Evolutionary conservation across 371 early-diverging fungal species (phyloP).

Genomic region (Pancytospora epiphaga): DNA sequence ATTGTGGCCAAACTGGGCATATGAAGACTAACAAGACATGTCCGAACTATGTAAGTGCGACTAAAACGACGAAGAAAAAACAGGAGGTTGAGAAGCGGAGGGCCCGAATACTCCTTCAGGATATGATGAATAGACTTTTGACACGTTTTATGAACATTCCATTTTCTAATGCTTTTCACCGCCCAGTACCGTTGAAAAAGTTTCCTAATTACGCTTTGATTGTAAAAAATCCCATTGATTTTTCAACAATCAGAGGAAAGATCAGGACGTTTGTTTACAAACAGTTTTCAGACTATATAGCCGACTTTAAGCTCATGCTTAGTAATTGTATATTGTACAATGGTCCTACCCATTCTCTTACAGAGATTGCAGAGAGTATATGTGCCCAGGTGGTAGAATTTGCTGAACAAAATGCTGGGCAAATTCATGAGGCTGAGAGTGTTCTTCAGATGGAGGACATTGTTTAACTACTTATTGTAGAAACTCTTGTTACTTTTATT

Average conservation of each 20-base stretch:
- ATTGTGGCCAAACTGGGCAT: constrained; percentile 61
- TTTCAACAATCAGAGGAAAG: constrained; percentile 57
- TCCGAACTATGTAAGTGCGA: constrained; percentile 52
- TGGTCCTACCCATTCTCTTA: constrained; percentile 59
- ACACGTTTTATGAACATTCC: constrained; percentile 43
- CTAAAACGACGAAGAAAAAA: constrained; percentile 42
- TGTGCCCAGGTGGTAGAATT: constrained; percentile 8
- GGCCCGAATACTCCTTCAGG: constrained; percentile 40
- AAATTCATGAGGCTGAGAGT: constrained; percentile 3
- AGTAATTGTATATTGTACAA: constrained; percentile 60
- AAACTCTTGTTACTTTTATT: too few species aligned
- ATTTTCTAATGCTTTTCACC: constrained; percentile 58
- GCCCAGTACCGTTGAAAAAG: constrained; percentile 61
- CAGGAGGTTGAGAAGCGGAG: constrained; percentile 46
- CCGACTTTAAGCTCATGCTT: constrained; percentile 56
- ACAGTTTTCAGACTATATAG: constrained; percentile 49
- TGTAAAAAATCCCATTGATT: constrained; percentile 58
- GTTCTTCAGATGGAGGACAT: constrained; percentile 1
- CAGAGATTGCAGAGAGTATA: constrained; percentile 57
- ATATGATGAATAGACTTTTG: constrained; percentile 49
- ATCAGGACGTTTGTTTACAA: constrained; percentile 51
- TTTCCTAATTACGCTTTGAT: constrained; percentile 58
- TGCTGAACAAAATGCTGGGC: not conserved
- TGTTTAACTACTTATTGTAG: too few species aligned
- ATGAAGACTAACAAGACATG: constrained; percentile 62